phyloP scores from a whole-genome alignment of 2,329 filamentous ascomycete genomes.

The Diaporthe longicolla region DNA sequence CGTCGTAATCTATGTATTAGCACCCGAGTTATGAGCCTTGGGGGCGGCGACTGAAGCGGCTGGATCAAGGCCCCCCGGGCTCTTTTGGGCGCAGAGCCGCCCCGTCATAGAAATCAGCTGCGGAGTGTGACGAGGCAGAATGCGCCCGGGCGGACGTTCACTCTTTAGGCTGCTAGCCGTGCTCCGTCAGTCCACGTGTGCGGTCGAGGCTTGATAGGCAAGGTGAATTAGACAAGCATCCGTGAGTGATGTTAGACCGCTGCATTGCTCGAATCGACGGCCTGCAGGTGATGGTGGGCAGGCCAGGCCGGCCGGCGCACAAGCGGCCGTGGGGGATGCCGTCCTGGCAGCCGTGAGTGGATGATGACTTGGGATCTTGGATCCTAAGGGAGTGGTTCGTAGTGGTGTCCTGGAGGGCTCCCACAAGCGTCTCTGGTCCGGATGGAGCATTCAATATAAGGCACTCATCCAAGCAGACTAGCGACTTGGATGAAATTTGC shows the following conservation, averaged over 20 bases:
- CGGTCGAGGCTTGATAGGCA: background rate
- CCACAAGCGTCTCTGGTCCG: conserved; percentile 6
- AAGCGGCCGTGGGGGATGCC: conserved; percentile 23
- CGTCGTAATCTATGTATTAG: conserved; percentile 38
- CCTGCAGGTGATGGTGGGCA: conserved; percentile 34
- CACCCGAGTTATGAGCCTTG: background rate
- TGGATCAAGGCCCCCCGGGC: conserved; percentile 1
- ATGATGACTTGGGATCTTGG: conserved; percentile 11
- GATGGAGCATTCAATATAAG: background rate
- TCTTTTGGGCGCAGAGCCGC: background rate
- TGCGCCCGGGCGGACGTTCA: background rate
- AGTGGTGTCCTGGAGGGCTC: conserved; percentile 5
- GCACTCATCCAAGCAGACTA: background rate
- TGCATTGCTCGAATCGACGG: conserved; percentile 26
- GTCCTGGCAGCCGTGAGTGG: conserved; percentile 13
- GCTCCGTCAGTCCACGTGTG: conserved; percentile 17
- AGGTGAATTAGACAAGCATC: conserved; percentile 9
- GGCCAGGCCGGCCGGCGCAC: conserved; percentile 30
- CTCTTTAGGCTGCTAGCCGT: conserved; percentile 19
- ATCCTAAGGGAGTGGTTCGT: conserved; percentile 28
- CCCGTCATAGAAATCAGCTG: background rate
- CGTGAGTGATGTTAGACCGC: conserved; percentile 29
- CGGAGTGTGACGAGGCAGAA: conserved; percentile 9
- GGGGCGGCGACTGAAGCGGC: conserved; percentile 3
- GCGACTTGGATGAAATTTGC: background rate